Percentiles rank a stretch among this genome's conserved stretches.
phyloP scores from a whole-genome alignment of 495 filamentous ascomycete genomes.

The Aspergillus kassunensis region DNA sequence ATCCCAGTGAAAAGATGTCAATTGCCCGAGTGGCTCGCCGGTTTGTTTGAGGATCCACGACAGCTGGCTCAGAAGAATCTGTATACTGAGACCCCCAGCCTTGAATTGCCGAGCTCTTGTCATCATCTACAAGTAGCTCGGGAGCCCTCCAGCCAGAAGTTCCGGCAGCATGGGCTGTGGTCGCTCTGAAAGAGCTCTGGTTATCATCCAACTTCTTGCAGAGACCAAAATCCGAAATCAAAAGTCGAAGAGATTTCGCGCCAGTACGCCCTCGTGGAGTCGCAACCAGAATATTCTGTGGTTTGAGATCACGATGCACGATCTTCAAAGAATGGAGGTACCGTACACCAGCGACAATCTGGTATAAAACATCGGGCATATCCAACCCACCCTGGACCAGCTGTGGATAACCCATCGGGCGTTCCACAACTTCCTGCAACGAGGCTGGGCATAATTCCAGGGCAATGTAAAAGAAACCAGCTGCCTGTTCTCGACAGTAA shows the following conservation, averaged over 20 bases:
- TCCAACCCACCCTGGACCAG: constrained; percentile 50
- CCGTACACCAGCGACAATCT: constrained; percentile 80
- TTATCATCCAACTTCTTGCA: constrained; percentile 98
- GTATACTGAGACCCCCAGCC: constrained; percentile 42
- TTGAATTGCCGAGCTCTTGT: constrained; percentile 31
- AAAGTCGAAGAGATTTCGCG: constrained; percentile 53
- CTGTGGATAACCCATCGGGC: constrained; percentile 57
- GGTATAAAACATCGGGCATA: constrained; percentile 65
- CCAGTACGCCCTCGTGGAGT: constrained; percentile 42
- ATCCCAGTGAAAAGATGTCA: constrained; percentile 93
- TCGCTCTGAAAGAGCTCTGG: constrained; percentile 89
- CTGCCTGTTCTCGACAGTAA: constrained; percentile 81
- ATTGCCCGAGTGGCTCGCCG: constrained; percentile 89
- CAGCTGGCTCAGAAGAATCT: constrained; percentile 53
- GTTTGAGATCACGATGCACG: constrained; percentile 95
- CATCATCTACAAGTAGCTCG: constrained; percentile 83
- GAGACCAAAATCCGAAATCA: constrained; percentile 96
- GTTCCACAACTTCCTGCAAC: constrained; percentile 80
- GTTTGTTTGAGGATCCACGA: constrained; percentile 60
- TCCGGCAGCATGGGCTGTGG: constrained; percentile 88
- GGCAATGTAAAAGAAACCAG: constrained; percentile 94
- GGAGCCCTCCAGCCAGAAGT: constrained; percentile 96
- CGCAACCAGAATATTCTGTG: constrained; percentile 88
- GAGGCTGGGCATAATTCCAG: constrained; percentile 94
- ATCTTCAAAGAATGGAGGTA: constrained; percentile 91